Conservation (phyloP, 495 filamentous ascomycete species). For the Trichocladium uniseriatum region DNA sequence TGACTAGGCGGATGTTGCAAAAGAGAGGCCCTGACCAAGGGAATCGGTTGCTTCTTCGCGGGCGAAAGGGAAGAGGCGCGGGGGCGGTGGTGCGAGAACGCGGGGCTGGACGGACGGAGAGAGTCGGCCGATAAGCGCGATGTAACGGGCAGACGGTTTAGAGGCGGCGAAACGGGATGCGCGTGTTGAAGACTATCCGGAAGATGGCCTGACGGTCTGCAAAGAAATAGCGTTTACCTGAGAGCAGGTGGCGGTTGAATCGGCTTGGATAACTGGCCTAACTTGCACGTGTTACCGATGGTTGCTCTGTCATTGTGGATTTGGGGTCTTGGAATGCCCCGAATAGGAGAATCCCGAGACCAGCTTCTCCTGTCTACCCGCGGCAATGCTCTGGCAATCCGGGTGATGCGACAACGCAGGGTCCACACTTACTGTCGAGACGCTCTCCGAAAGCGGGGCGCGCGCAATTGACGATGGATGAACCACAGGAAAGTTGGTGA, state of each 20-base stretch:
- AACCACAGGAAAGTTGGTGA: neutral
- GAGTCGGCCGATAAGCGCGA: neutral
- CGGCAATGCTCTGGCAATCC: constrained; percentile 12
- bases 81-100: constrained; percentile 4
- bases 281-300: constrained; percentile 32
- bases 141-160: neutral
- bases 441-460: neutral
- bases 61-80: constrained; percentile 17
- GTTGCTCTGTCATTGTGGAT: constrained; percentile 5
- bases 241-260: neutral
- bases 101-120: neutral
- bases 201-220: neutral
- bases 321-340: constrained; percentile 2
- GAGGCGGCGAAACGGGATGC: neutral
- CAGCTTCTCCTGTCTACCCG: constrained; percentile 4
- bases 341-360: constrained; percentile 5
- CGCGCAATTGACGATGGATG: neutral
- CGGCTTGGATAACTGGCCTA: constrained; percentile 13
- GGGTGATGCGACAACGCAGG: constrained; percentile 2
- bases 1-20: constrained; percentile 39
- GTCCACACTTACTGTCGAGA: constrained; percentile 11
- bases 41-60: constrained; percentile 75
- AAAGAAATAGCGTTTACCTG: neutral
- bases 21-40: constrained; percentile 87
- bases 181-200: neutral